Base-by-base conservation (phyloP, 495 filamentous ascomycete species). In the Paragyromitra xinjiangensis region DNA sequence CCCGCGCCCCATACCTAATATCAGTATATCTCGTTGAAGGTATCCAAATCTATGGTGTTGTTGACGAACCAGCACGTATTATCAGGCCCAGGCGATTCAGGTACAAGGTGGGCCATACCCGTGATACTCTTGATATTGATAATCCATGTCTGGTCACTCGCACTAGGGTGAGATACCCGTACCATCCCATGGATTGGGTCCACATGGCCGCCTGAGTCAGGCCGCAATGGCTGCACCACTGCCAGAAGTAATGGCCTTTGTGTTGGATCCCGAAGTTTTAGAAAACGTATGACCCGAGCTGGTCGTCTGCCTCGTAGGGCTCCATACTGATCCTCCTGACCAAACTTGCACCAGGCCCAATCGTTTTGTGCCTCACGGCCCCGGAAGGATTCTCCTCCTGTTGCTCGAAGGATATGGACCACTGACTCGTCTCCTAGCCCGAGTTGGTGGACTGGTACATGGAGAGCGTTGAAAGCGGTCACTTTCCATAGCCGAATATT, bases 401-500 rank as follows among this genome's bases (percentile, higher is more conserved):
- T 45, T 11, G 42, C 42, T 2, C 42, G 42, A 12, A 45, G 9
- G 42, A 11, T 45, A 11, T 45, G 4, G 42, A 45, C 8, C 0
- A 8, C 42, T 2, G 42, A 45, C 14, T 45, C 42, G 2, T 45
- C 2, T 12, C 42, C 42, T 45, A 45, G 0, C 8, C 42, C 42
- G 2, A 12, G 42, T 8, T 12, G 6, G 42, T 9, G 14, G 9
- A 45, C 42, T 2, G 44, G 44, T 48, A 48, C 12, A 11, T 12
- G 12, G 11, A n/a, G 44, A 2, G 8, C 16, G 2, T n/a, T 11
- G 4, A 48, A n/a, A 2, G 16, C 2, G 0, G 44, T 48, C 3
- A 48, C 1, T 0, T 4, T 1, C 8, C 12, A 14, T 1, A 4
- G 16, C 4, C 44, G 0, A 3, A 48, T 0, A 0, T 48, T 14